Conservation (phyloP, 768 basidiomycete genomes). For the Trametes punicea region DNA sequence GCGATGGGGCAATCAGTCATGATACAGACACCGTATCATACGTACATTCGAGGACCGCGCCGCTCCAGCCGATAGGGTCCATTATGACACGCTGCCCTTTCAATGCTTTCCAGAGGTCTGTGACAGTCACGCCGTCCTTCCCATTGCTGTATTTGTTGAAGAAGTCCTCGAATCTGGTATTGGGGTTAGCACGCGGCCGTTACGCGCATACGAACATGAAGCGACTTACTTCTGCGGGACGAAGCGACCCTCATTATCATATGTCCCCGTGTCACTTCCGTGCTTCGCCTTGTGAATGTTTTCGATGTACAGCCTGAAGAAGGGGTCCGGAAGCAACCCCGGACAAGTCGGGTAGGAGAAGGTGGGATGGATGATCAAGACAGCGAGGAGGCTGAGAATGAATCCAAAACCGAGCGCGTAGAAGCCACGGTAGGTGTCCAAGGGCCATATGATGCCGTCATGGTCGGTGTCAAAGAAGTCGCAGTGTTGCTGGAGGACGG, state of each 20-base stretch:
- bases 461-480: slow-evolving; percentile 39
- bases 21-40: neutral
- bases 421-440: slow-evolving; percentile 41
- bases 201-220: too few relatives aligned
- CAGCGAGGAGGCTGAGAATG: slow-evolving; percentile 34
- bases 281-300: slow-evolving; percentile 39
- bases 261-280: slow-evolving; percentile 42
- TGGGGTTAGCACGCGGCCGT: too few relatives aligned
- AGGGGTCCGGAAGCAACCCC: slow-evolving; percentile 39
- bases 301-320: slow-evolving; percentile 37
- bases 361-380: slow-evolving; percentile 33
- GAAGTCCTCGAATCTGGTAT: slow-evolving; percentile 39
- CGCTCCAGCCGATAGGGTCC: slow-evolving; percentile 38
- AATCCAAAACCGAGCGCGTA: slow-evolving; percentile 41
- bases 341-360: slow-evolving; percentile 34
- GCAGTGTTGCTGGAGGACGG: slow-evolving; percentile 42
- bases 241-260: slow-evolving; percentile 42
- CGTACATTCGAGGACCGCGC: slow-evolving; percentile 36
- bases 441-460: slow-evolving; percentile 45
- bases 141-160: slow-evolving; percentile 37
- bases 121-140: slow-evolving; percentile 24
- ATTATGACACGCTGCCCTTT: slow-evolving; percentile 34
- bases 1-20: neutral
- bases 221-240: slow-evolving; percentile 30
- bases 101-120: slow-evolving; percentile 34